Base-by-base conservation (phyloP, 2,329 filamentous ascomycete species). In the Pseudopithomyces maydicus region DNA sequence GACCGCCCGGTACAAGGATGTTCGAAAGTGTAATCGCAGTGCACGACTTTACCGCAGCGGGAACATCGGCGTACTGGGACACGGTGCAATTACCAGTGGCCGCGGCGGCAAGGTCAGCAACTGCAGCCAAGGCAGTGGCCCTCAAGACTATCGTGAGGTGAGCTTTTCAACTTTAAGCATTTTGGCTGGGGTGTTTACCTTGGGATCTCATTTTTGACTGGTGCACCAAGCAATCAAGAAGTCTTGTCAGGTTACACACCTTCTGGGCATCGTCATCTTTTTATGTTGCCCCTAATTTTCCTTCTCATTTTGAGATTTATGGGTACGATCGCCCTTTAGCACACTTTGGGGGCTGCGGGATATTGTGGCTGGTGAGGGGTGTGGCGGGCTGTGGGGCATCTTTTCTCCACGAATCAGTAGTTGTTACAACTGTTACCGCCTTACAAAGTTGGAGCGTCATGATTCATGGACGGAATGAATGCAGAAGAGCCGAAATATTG, bases 51-150 rank as follows among this genome's bases (percentile, higher is more conserved):
- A 41, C 17, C 36, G 51, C 42, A 6, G 51, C 43, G 12, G 42
- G 20, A 3, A 54, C 51, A 15, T 46, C 51, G 3, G 51, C 20
- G 32, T 46, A 54, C 19, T 46, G 19, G 2, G 51, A 46, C 15
- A 54, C 51, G 6, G 42, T 54, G 20, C 51, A 54, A 14, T 32
- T 38, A 33, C 51, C 39, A 19, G 39, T 39, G 3, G 49, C 49
- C 15, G 51, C 42, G 7, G 19, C 35, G 10, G 33, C 33, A 22
- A 80, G 19, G 81, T 78, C 32, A 10, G 45, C 45, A n/a, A 48
- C 5, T n/a, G 45, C 32, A 38, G 32, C 32, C 3, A 46, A 33
- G 26, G 44, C 44, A 33, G 26, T 23, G 1, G 12, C 10, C 23
- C 19, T 48, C 32, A 48, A 48, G 45, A 48, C 45, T 48, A 26